These are phyloP conservation scores for Apophysomyces sp. DNA, from an alignment of 371 early-diverging fungal species.

Conservation along the genomic window DNA sequence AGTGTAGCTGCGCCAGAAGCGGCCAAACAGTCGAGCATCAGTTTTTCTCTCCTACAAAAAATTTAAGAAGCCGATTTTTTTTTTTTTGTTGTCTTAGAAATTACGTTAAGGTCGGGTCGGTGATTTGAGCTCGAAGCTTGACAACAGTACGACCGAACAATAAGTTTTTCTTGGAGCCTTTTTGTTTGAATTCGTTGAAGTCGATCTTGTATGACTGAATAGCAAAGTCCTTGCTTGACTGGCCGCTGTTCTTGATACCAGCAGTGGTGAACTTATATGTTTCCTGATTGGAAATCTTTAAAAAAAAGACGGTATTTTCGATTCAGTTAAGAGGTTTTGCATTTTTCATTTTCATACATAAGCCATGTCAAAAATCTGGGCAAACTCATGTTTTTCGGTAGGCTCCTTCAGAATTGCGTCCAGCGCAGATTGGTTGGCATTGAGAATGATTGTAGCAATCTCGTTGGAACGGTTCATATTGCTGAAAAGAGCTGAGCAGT, in stretches of 20 bases:
- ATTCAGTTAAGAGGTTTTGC: no score
- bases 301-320: no score
- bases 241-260: slow-evolving; percentile 51
- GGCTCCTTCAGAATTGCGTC: slow-evolving; percentile 33
- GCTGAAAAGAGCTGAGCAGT: slow-evolving; percentile 22
- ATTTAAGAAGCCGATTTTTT: background rate
- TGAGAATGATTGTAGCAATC: slow-evolving; percentile 52
- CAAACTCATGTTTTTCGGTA: slow-evolving; percentile 24
- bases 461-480: slow-evolving; percentile 38
- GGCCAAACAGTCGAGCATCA: slow-evolving; percentile 47
- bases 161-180: slow-evolving; percentile 18
- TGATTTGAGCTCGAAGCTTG: slow-evolving; percentile 53
- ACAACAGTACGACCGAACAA: slow-evolving; percentile 49
- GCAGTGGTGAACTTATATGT: slow-evolving; percentile 39
- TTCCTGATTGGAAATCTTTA: slow-evolving; percentile 39
- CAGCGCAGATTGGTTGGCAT: slow-evolving; percentile 34
- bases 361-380: slow-evolving; percentile 25
- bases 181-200: slow-evolving; percentile 40
- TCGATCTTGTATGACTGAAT: slow-evolving; percentile 57
- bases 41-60: slow-evolving; percentile 44
- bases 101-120: slow-evolving; percentile 50
- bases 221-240: slow-evolving; percentile 56
- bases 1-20: slow-evolving; percentile 56
- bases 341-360: slow-evolving; percentile 12
- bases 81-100: slow-evolving; percentile 8